Evolutionary conservation across 2,329 filamentous ascomycete genomes (phyloP), one percentile per base, ranked within the genome.

Genomic region (Colletotrichum sublineola): DNA sequence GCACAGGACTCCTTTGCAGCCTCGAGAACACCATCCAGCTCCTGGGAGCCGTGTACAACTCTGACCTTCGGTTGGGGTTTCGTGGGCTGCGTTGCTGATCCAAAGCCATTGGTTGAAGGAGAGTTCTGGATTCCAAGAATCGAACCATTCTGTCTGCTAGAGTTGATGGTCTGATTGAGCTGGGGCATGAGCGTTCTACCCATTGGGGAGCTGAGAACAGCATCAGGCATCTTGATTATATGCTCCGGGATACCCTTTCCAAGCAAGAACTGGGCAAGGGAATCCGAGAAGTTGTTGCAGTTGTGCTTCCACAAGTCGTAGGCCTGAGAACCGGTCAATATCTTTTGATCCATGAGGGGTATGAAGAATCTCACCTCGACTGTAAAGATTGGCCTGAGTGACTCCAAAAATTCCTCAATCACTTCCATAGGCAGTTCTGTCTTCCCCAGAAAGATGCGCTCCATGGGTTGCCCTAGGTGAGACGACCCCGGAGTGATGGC

Each of bases 261-360:
- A 1, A 98, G 85, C 0, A 98, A 86, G 75, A 98, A 98, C 81
- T 94, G 96, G 74, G 94, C 86, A 75, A 98, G 92, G 73, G 97
- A 95, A 78, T 98, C 96, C 4, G 93, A 94, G 82, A 98, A 99
- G 81, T 98, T 98, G 84, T 98, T 99, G 85, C 96, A 98, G 80
- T 99, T 99, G 82, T 98, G 95, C 77, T 84, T 94, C 80, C 89
- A 97, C 6, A 98, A 84, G 79, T 98, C 94, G 78, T 98, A 98
- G 0, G 94, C 93, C 89, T 94, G 75, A 24, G 11, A n/a, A 7
- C 46, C 36, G 9, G 50, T 40, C 36, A 36, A 24, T 1, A 33
- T 18, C 53, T n/a, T 52, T n/a, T 12, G 24, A 20, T 9, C 31
- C 2, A 3, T 15, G 20, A 46, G n/a, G 14, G 15, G 20, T 33